phyloP scores from a whole-genome alignment of 768 basidiomycete species.

The Phaffia tasmanica region DNA sequence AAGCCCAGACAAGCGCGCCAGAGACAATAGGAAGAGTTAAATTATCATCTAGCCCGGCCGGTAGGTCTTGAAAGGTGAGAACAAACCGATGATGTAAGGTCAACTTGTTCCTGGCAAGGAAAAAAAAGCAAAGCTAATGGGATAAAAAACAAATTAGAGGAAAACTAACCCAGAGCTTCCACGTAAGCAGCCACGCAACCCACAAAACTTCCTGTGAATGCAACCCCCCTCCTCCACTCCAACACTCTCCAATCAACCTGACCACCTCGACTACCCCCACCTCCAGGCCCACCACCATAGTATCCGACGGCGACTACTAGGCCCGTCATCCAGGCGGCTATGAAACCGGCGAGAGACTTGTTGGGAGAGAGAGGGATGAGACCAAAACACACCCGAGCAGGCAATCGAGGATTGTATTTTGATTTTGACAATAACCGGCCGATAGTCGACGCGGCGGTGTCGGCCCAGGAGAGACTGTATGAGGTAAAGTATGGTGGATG shows the following conservation, averaged over 20 bases:
- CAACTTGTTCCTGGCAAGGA: neutral
- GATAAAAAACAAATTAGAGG: neutral
- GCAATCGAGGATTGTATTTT: conserved; percentile 50
- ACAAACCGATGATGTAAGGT: neutral
- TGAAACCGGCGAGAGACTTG: conserved; percentile 75
- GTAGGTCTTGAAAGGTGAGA: conserved; percentile 48
- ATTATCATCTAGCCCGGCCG: conserved; percentile 73
- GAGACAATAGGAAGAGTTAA: conserved; percentile 78
- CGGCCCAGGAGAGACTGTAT: conserved; percentile 81
- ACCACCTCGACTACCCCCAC: conserved; percentile 28
- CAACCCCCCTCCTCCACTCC: conserved; percentile 30
- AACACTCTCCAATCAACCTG: conserved; percentile 33
- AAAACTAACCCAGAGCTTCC: conserved; percentile 73
- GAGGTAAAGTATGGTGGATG: conserved; percentile 7
- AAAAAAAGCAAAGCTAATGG: conserved; percentile 1
- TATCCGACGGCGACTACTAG: conserved; percentile 55
- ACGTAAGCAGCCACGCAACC: conserved; percentile 72
- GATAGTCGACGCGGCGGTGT: conserved; percentile 83
- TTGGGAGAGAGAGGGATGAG: conserved; percentile 60
- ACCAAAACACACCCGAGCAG: conserved; percentile 40
- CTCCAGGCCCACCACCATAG: conserved; percentile 42
- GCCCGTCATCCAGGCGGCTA: conserved; percentile 65
- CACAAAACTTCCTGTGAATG: conserved; percentile 42
- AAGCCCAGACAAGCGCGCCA: conserved; percentile 57
- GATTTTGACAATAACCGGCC: conserved; percentile 68